Conservation (phyloP, 2,329 filamentous ascomycete species). For the Verticillium albo-atrum region DNA sequence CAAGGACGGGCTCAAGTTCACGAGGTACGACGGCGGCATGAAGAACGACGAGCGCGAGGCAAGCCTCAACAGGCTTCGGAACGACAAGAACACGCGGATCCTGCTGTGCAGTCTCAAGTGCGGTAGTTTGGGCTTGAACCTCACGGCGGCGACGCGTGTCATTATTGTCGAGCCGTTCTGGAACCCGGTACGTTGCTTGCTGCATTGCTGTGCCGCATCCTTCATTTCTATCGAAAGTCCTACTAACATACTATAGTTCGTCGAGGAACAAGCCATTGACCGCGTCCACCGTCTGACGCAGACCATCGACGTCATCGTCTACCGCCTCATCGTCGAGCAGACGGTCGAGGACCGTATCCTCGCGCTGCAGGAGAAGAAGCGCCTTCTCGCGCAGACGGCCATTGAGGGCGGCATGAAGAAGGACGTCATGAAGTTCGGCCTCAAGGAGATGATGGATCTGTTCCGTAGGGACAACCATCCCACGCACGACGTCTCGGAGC, state of each 20-base stretch:
- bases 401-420: conserved; percentile 73
- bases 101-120: conserved; percentile 92
- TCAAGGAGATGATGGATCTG: conserved; percentile 33
- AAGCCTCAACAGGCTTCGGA: conserved; percentile 71
- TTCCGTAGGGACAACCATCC: conserved; percentile 43
- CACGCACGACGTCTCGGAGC: neutral
- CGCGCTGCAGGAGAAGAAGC: conserved; percentile 91
- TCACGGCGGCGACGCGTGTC: conserved; percentile 89
- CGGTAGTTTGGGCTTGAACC: conserved; percentile 85
- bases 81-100: conserved; percentile 70
- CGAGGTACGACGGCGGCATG: conserved; percentile 94
- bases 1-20: conserved; percentile 69
- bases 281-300: conserved; percentile 98
- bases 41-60: conserved; percentile 88
- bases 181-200: conserved; percentile 67
- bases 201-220: neutral
- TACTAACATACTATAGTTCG: conserved; percentile 54
- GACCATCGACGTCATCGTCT: conserved; percentile 89
- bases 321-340: conserved; percentile 82
- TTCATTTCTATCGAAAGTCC: neutral
- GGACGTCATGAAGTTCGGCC: conserved; percentile 3
- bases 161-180: conserved; percentile 97
- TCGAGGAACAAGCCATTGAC: conserved; percentile 98
- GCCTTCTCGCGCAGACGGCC: conserved; percentile 83
- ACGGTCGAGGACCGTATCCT: conserved; percentile 93